A percentile compares a stretch with the other conserved stretches of the same genome.
These are phyloP conservation scores for Bromus sterilis DNA, from an alignment of 176 grass and related monocot genomes.

Conservation along the genomic window DNA sequence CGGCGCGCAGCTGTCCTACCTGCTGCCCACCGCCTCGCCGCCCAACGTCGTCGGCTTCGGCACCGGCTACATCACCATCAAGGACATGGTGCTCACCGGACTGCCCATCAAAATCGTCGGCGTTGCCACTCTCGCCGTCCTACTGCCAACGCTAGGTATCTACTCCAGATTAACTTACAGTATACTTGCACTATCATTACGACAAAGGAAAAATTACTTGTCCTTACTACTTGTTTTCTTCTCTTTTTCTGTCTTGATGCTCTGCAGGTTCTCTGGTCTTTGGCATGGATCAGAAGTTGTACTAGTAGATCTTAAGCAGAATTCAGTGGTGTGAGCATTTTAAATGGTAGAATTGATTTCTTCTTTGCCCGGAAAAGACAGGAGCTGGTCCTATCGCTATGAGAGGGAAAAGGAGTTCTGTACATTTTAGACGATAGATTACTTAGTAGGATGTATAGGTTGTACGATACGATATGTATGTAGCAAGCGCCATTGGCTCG, in stretches of 20 bases:
- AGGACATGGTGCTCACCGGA: constrained; percentile 61
- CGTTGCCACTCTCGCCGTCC: constrained; percentile 17
- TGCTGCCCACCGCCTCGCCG: constrained; percentile 59
- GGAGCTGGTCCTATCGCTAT: neutral
- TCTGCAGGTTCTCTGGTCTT: neutral
- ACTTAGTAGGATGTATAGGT: neutral
- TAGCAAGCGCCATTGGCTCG: too few relatives aligned
- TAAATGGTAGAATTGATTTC: neutral
- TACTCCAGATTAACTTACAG: neutral
- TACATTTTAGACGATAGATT: neutral
- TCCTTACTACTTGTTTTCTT: neutral
- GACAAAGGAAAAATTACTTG: neutral
- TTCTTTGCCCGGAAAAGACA: neutral
- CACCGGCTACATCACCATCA: constrained; percentile 57
- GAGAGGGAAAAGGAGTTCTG: neutral
- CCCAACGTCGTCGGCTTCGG: constrained; percentile 58
- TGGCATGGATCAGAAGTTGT: constrained; percentile 7
- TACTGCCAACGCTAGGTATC: constrained; percentile 65
- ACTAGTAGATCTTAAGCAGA: neutral
- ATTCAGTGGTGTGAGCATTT: neutral
- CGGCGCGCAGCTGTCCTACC: constrained; percentile 61
- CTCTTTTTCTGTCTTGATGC: neutral
- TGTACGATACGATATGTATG: constrained; percentile 3
- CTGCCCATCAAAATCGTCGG: constrained; percentile 42
- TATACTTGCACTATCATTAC: neutral